A percentile compares a stretch with the other conserved stretches of the same genome.
These are phyloP conservation scores for Ascochyta rabiei DNA, from an alignment of 2,329 filamentous ascomycete genomes.

Conservation along the genomic window DNA sequence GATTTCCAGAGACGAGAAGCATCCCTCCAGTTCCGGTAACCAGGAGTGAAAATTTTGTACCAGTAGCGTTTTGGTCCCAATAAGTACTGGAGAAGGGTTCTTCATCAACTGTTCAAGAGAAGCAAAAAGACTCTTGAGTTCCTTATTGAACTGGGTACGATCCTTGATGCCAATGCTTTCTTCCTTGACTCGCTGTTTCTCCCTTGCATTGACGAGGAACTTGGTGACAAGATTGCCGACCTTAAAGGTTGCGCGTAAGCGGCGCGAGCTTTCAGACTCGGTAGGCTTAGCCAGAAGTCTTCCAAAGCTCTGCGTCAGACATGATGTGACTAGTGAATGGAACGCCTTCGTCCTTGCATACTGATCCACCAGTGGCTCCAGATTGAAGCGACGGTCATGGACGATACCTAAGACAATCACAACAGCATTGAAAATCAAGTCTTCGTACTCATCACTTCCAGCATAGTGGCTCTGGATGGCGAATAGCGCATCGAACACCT, in stretches of 20 bases:
- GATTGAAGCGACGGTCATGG: conserved; percentile 90
- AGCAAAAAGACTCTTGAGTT: conserved; percentile 86
- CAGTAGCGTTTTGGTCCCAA: conserved; percentile 92
- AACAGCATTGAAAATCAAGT: conserved; percentile 87
- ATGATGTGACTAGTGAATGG: conserved; percentile 89
- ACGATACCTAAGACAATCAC: conserved; percentile 92
- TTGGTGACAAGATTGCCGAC: conserved; percentile 91
- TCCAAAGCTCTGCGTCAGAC: conserved; percentile 84
- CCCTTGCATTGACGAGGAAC: conserved; percentile 88
- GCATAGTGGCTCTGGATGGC: conserved; percentile 88
- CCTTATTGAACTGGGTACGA: conserved; percentile 76
- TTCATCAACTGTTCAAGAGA: conserved; percentile 89
- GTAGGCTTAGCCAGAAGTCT: conserved; percentile 81
- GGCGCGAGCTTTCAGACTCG: conserved; percentile 81
- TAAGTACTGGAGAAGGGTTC: conserved; percentile 80
- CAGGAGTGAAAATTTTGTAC: conserved; percentile 97
- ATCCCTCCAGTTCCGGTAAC: conserved; percentile 84
- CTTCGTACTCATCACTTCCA: conserved; percentile 91
- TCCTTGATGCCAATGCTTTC: conserved; percentile 83
- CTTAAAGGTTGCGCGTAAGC: conserved; percentile 89
- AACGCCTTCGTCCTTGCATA: conserved; percentile 90
- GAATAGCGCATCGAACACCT: conserved; percentile 91
- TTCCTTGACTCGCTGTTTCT: conserved; percentile 87
- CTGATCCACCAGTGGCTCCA: conserved; percentile 86
- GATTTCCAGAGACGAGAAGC: conserved; percentile 82